Evolutionary conservation across 257 asterid species (phyloP), one percentile per base, ranked within the genome.

Genomic region (Catharanthus roseus): DNA sequence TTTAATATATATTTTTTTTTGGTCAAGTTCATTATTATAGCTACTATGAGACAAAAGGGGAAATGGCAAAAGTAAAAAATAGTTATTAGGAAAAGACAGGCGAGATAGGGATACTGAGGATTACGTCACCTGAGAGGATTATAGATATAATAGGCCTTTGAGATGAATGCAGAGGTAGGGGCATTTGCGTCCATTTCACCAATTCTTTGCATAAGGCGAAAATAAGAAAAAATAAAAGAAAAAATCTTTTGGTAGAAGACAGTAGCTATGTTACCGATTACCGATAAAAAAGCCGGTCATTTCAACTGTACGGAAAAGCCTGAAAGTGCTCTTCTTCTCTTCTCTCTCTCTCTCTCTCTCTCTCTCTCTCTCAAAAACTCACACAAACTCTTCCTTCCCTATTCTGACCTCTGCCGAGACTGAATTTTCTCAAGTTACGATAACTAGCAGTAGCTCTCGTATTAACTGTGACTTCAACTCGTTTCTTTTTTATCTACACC

Each of bases 241-340:
- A 18, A 9, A 13, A 38, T 38, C 8, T 38, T 38, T 38, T 38
- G 42, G 42, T 38, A 38, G 42, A 26, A 4, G 11, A 45, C 1
- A 1, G 1, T 34, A 24, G 74, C 72, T 60, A 70, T 74, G 64
- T 74, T 71, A 71, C 69, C 74, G 79, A 79, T 74, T 74, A 79
- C 77, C 79, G 23, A 74, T 79, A 67, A 72, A 66, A 57, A 69
- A 58, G 72, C 65, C 62, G 49, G 75, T 77, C 68, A 72, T 21
- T 62, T 54, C 64, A 56, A 65, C 39, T 47, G 77, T 70, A 79
- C 77, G 79, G 79, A 58, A 74, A 71, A 74, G 73, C 26, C 69
- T 72, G 73, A 16, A 6, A 50, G 36, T 71, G 49, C n/a, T n/a
- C n/a, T n/a, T n/a, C n/a, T n/a, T n/a, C n/a, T n/a, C n/a, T n/a